Conservation (phyloP, 2,329 filamentous ascomycete species). For the Fusarium torulosum region DNA sequence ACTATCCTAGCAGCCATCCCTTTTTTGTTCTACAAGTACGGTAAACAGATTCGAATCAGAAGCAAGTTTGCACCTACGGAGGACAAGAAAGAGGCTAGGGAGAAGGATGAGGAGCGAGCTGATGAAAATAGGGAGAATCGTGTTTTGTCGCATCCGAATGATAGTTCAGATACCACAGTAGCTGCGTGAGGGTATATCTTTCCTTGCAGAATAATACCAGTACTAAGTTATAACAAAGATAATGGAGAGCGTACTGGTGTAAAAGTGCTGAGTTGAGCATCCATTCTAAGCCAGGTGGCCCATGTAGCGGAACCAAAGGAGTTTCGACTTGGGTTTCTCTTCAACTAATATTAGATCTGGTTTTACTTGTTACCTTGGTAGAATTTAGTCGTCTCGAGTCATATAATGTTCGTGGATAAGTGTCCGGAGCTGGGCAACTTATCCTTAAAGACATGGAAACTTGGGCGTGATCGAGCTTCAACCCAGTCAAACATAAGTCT, state of each 20-base stretch:
- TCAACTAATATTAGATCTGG: no score
- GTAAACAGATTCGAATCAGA: constrained; percentile 32
- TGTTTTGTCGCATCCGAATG: constrained; percentile 7
- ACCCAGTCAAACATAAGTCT: neutral
- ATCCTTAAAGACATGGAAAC: no score
- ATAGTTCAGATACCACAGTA: constrained; percentile 14
- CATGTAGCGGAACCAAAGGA: no score
- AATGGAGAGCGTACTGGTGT: neutral
- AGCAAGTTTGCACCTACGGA: constrained; percentile 38
- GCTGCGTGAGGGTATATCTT: neutral
- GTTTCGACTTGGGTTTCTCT: no score
- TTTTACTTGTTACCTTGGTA: no score
- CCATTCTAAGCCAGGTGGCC: no score
- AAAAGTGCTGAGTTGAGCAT: no score
- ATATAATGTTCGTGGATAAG: no score
- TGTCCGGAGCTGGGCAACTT: no score
- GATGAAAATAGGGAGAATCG: neutral
- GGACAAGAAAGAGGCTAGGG: constrained; percentile 8
- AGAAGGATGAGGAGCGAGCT: constrained; percentile 20
- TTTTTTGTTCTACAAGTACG: constrained; percentile 41
- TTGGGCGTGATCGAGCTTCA: no score
- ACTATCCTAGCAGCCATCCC: constrained; percentile 32
- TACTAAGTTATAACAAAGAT: neutral
- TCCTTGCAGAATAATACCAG: neutral
- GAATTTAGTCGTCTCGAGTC: no score